Base-by-base conservation (phyloP, 768 basidiomycete genomes). In the Suillus weaverae region DNA sequence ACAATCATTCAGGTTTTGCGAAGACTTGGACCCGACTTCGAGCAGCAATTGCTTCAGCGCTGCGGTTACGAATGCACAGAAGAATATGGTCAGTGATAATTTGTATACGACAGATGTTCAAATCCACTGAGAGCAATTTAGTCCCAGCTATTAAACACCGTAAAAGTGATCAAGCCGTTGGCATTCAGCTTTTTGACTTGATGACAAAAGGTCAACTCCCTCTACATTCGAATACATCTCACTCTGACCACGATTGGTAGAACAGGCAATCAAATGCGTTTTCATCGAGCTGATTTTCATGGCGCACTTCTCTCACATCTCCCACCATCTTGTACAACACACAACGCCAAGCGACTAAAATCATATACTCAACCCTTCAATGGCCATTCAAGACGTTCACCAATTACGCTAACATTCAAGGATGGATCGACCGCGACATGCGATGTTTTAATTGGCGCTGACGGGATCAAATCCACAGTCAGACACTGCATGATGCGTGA, bases 281-380 rank as follows among this genome's bases (percentile, higher is more conserved):
- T 91, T 66, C 89, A 90, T 73, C 85, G 90, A 18, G 81, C 88
- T 30, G 88, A 90, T 68, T 89, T 91, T 69, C 89, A 90, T 63
- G 74, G 77, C 26, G 83, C 81, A 2, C 79, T 92, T 62, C 79
- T 91, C 10, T 73, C 77, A 48, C 78, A 79, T 63, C 73, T 90
- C 35, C 78, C 84, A 1, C 69, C 80, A 18, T 76, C 80, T 4
- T 84, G 81, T 70, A 79, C 75, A 57, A 79, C 82, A 6, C 77
- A 84, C 63, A 85, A 83, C 61, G 80, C 79, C 16, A 91, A 89
- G 72, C 87, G 86, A 18, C 80, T 91, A 30, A 78, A 80, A 61
- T 83, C 84, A 1, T 91, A 87, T 70, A 73, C 68, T 5, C 86
- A 88, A 66, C 76, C 74, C 35, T 51, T 30, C 50, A 51, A 9